Evolutionary conservation across 78 protist species (phyloP).

Genomic region (Protostelium mycophagum): DNA sequence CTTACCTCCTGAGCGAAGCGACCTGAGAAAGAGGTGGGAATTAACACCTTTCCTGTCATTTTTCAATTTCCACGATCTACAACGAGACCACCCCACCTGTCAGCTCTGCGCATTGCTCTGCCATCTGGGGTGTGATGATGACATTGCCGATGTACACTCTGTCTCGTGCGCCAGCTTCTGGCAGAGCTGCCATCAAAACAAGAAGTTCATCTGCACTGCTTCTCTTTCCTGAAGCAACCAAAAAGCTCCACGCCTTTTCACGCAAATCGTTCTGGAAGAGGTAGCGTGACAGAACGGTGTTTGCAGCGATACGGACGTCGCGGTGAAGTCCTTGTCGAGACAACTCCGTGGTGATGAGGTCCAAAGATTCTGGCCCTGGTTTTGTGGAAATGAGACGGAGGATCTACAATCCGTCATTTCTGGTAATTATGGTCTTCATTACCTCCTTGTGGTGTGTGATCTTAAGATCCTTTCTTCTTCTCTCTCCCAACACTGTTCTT

Average conservation of each 20-base stretch:
- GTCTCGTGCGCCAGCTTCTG: not conserved
- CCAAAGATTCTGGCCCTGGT: not conserved
- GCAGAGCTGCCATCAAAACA: not conserved
- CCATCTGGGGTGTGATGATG: not conserved
- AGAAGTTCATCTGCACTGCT: not conserved
- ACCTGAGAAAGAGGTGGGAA: not conserved
- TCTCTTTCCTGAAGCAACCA: not conserved
- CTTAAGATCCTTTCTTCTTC: not conserved
- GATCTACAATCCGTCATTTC: too few species aligned
- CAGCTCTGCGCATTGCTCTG: not conserved
- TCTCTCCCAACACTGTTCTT: not conserved
- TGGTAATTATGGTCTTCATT: too few species aligned
- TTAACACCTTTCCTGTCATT: not conserved
- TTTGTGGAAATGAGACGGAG: not conserved
- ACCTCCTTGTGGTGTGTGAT: not conserved
- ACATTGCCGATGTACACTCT: not conserved
- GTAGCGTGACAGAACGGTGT: not conserved
- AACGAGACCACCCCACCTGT: not conserved
- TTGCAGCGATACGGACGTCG: not conserved
- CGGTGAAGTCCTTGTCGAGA: not conserved
- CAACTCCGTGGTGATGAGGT: not conserved
- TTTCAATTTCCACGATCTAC: not conserved
- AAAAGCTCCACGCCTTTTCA: not conserved
- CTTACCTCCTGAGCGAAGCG: not conserved
- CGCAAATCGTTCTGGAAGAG: not conserved